A percentile compares a stretch with the other conserved stretches of the same genome.
Conservation (phyloP, 192 early-diverging fungal species). For the Linnemannia exigua region DNA sequence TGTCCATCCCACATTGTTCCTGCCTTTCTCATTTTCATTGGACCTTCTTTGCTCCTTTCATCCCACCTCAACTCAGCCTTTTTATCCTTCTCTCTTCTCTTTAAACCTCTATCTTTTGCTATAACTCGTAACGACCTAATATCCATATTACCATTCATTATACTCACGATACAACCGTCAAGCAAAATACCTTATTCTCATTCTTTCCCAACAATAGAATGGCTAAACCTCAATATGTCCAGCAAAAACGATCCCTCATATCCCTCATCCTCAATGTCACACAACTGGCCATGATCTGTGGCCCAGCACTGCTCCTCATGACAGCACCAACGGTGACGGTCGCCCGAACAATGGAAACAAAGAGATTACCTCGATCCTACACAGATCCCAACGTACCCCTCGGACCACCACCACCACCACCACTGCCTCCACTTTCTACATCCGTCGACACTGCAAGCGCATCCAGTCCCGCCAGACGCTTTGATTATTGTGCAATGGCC, state of each 20-base stretch:
- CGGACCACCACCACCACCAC: background rate
- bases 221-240: background rate
- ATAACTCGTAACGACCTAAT: background rate
- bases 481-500: constrained; percentile 37
- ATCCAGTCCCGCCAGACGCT: background rate
- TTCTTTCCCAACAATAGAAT: background rate
- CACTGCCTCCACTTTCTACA: background rate
- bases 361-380: background rate
- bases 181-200: background rate
- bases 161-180: background rate
- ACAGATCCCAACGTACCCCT: background rate
- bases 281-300: background rate
- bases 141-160: background rate
- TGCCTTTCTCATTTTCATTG: background rate
- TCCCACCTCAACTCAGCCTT: background rate
- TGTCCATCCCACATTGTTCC: too few relatives aligned
- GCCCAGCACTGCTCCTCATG: background rate
- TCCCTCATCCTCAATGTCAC: background rate
- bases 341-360: background rate
- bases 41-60: background rate
- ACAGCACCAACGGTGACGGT: background rate
- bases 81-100: background rate
- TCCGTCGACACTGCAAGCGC: background rate
- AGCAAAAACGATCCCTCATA: background rate
- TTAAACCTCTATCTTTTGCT: background rate